Conservation (phyloP, 1,284 basidiomycete genomes). For the Tylopilus orsonianus region DNA sequence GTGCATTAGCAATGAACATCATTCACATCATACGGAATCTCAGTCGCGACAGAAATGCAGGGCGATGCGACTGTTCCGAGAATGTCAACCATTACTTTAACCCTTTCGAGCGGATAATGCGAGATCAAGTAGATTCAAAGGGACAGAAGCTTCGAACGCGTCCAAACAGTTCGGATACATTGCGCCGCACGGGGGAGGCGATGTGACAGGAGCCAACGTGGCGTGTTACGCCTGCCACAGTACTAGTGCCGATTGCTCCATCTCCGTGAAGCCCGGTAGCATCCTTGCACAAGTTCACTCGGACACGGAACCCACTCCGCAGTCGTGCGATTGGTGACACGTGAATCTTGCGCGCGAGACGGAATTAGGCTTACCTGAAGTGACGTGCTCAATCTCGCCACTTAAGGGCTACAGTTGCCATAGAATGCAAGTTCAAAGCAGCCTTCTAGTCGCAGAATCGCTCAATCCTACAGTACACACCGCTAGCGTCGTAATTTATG, state of each 20-base stretch:
- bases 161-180: conserved; percentile 2
- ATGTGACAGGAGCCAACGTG: conserved; percentile 12
- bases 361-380: conserved; percentile 8
- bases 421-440: conserved; percentile 14
- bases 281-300: conserved; percentile 1
- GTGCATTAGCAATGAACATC: conserved; percentile 9
- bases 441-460: conserved; percentile 9
- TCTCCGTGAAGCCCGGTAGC: conserved; percentile 7
- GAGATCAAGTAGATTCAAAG: conserved; percentile 21
- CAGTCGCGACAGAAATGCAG: conserved; percentile 17
- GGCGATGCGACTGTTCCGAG: conserved; percentile 9
- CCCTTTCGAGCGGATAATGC: conserved; percentile 28
- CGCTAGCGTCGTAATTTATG: conserved; percentile 4
- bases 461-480: neutral
- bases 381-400: conserved; percentile 3
- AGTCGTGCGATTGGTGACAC: conserved; percentile 9
- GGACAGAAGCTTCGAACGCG: conserved; percentile 3
- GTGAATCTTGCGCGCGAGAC: conserved; percentile 6
- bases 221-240: conserved; percentile 10
- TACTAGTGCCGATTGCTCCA: neutral
- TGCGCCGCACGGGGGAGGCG: conserved; percentile 6
- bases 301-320: conserved; percentile 10
- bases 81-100: conserved; percentile 16
- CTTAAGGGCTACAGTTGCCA: conserved; percentile 1
- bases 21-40: conserved; percentile 9